Base-by-base conservation (phyloP, 805 yeast species). In the Danielozyma ontarioensis region DNA sequence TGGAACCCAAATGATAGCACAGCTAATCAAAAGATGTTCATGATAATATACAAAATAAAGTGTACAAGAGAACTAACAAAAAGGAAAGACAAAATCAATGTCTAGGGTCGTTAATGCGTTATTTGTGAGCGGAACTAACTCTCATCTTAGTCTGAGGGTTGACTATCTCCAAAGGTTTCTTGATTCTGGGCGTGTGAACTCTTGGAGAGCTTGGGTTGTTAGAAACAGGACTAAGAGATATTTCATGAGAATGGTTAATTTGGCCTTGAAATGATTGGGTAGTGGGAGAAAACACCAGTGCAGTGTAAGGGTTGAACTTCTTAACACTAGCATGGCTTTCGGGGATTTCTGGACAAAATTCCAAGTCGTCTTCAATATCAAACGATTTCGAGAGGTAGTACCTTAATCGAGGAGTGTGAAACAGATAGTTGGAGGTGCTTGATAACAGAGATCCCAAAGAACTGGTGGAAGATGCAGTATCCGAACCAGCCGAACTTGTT, bases 271-370 rank as follows among this genome's bases (percentile, higher is more conserved):
- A n/a, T n/a, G n/a, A n/a, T 10, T 19, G 22, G 14, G 39, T 28
- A 2, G 43, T 53, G 28, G 86, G 85, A 22, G 78, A 73, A 47
- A 79, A 79, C 16, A 78, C 70, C 28, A 74, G 59, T 2, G 84
- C 78, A 3, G 83, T 78, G 50, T 79, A 78, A 4, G 86, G 85
- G 51, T 80, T 79, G 59, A 78, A 80, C 52, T 71, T 77, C 48
- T 70, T 72, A 39, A 57, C 49, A 10, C 40, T 36, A 17, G 25
- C 19, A 10, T 40, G 42, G 27, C 43, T 38, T 15, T 67, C 70
- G 7, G 70, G 68, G 24, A 73, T 74, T 29, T 74, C 81, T 2
- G 83, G 83, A 45, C 83, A 77, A 41, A 77, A 77, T 51, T 77
- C 82, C 45, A 76, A 50, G 50, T 77, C 83, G 47, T 77, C 83